Evolutionary conservation across 352 stramenopile species (phyloP).

Genomic region (Aphanomyces cochlioides): DNA sequence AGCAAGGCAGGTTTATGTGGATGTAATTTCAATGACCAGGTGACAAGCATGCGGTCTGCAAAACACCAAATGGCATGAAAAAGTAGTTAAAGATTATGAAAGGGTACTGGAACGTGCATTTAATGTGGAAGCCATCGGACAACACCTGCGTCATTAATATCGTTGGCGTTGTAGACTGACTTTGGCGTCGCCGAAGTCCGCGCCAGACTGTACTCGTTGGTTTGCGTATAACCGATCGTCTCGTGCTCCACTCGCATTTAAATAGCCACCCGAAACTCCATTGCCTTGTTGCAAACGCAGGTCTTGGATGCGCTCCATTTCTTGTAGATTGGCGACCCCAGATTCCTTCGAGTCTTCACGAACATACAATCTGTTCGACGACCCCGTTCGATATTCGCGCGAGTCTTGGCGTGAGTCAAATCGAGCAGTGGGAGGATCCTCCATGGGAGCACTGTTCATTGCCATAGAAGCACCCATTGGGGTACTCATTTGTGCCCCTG

Average conservation of each 20-base stretch:
- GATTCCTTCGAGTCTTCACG: slow-evolving; percentile 27
- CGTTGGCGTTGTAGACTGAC: slow-evolving; percentile 21
- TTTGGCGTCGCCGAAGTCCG: slow-evolving; percentile 17
- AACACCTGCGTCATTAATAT: slow-evolving; percentile 29
- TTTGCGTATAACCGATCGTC: slow-evolving; percentile 30
- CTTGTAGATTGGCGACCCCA: slow-evolving; percentile 5
- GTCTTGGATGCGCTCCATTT: slow-evolving; percentile 28
- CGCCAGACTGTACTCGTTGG: slow-evolving; percentile 5
- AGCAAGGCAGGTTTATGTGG: too few relatives aligned
- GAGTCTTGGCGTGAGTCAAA: background rate
- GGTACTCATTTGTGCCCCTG: background rate
- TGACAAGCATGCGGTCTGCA: too few relatives aligned
- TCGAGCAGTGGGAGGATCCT: background rate
- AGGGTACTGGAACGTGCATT: too few relatives aligned
- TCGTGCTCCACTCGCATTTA: background rate
- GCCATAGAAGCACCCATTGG: slow-evolving; percentile 6
- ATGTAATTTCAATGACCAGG: too few relatives aligned
- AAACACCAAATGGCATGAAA: too few relatives aligned
- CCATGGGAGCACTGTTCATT: background rate
- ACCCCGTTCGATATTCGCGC: background rate
- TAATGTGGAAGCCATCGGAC: too few relatives aligned
- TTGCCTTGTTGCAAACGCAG: slow-evolving; percentile 1
- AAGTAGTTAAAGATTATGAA: too few relatives aligned
- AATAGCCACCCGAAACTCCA: slow-evolving; percentile 18
- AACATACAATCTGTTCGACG: slow-evolving; percentile 19